phyloP scores from a whole-genome alignment of 805 yeast species.

The Lipomyces oligophaga region DNA sequence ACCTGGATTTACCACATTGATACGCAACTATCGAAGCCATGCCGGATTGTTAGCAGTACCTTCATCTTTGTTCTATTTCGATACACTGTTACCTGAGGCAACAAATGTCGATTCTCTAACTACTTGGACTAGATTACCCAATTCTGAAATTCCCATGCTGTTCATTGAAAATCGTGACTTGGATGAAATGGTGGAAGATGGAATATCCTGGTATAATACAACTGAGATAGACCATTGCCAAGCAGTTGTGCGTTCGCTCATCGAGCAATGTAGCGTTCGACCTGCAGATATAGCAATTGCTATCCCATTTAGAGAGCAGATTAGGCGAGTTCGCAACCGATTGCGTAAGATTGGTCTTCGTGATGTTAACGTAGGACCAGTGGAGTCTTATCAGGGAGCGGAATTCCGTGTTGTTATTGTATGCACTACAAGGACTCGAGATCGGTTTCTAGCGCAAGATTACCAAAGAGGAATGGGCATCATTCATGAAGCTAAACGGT shows the following conservation, averaged over 20 bases:
- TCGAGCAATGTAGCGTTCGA: slow-evolving; percentile 3
- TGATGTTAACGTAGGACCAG: slow-evolving; percentile 27
- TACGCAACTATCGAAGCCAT: slow-evolving; percentile 27
- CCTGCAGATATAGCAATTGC: slow-evolving; percentile 24
- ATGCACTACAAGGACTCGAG: slow-evolving; percentile 24
- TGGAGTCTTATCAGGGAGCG: slow-evolving; percentile 28
- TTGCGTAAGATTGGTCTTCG: slow-evolving; percentile 15
- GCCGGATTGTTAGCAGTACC: slow-evolving; percentile 25
- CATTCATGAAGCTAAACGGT: slow-evolving; percentile 32
- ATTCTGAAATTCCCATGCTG: slow-evolving; percentile 16
- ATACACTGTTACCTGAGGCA: slow-evolving; percentile 23
- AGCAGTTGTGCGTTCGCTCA: slow-evolving; percentile 8
- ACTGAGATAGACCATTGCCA: slow-evolving; percentile 13
- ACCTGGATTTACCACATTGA: slow-evolving; percentile 22
- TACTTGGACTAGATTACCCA: slow-evolving; percentile 20
- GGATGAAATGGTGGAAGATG: slow-evolving; percentile 28
- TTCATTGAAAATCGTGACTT: slow-evolving; percentile 15
- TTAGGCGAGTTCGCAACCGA: slow-evolving; percentile 10
- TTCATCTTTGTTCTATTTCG: slow-evolving; percentile 24
- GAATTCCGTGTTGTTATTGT: slow-evolving; percentile 25
- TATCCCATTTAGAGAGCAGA: slow-evolving; percentile 26
- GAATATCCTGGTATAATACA: slow-evolving; percentile 24
- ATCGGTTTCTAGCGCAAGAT: slow-evolving; percentile 17
- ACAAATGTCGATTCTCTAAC: slow-evolving; percentile 12
- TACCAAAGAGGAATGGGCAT: slow-evolving; percentile 20